Evolutionary conservation across 371 early-diverging fungal species (phyloP), one percentile per base, ranked within the genome.

Genomic region (Chytridium lagenaria): DNA sequence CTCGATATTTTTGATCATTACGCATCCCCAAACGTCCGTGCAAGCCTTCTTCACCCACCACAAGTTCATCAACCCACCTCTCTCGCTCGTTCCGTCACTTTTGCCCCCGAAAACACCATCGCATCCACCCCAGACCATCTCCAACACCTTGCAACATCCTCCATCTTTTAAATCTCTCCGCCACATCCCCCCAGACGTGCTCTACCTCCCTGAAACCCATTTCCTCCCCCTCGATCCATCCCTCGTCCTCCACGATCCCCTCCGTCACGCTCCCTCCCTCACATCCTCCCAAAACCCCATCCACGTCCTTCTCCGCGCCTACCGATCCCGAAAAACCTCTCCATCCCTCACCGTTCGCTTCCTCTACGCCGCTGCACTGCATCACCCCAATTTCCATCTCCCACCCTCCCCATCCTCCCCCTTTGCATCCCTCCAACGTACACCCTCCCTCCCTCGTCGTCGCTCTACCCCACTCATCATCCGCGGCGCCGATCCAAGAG

Each of bases 181-280:
- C 26, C 19, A 28, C 55, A n/a, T n/a, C n/a, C n/a, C n/a, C n/a
- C n/a, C n/a, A n/a, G n/a, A n/a, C n/a, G n/a, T 55, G 10, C 26
- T 16, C 16, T 16, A 55, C 10, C 55, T 55, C 55, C 55, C 55
- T 55, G 23, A 55, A 55, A 55, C 55, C 26, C 55, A 55, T 26
- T 55, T 55, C 26, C 55, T 16, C 26, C 55, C 30, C 55, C 10
- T 16, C 55, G 23, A 55, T 26, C 55, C 10, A 16, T 28, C 7
- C 55, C 55, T 16, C 23, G 16, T 55, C 30, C 55, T 55, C 55
- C 55, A 16, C 55, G 7, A 10, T 5, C 7, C 30, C 55, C 55
- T 5, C 5, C 55, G 55, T 10, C 55, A 55, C 5, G 19, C 23
- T 55, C 55, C 26, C 26, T 28, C 26, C 23, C 55, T 26, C 55